These are phyloP conservation scores for Athelia sp. DNA, from an alignment of 1,284 basidiomycete species.

Conservation along the genomic window DNA sequence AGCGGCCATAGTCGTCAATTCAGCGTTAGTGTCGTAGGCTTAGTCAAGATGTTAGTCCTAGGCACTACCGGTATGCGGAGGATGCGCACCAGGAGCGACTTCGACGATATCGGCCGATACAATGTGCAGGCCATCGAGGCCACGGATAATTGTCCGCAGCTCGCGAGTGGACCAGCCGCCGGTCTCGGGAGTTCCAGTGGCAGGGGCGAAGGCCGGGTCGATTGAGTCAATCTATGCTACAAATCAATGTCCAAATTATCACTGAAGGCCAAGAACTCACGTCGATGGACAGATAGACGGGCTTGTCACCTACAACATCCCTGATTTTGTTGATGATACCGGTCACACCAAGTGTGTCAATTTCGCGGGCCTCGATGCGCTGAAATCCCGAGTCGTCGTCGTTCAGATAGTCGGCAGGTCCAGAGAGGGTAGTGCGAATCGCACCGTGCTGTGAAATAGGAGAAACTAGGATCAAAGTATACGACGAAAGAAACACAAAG, in stretches of 20 bases:
- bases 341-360: slow-evolving; percentile 66
- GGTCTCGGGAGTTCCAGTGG: slow-evolving; percentile 69
- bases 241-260: neutral
- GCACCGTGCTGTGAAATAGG: slow-evolving; percentile 63
- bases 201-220: slow-evolving; percentile 76
- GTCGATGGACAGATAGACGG: slow-evolving; percentile 73
- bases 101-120: slow-evolving; percentile 80
- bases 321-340: slow-evolving; percentile 71
- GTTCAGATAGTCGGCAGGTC: slow-evolving; percentile 65
- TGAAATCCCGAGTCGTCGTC: slow-evolving; percentile 66
- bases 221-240: slow-evolving; percentile 58
- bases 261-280: slow-evolving; percentile 29
- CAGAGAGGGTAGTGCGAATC: slow-evolving; percentile 70
- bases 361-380: slow-evolving; percentile 72
- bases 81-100: slow-evolving; percentile 52
- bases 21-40: slow-evolving; percentile 74
- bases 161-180: slow-evolving; percentile 77
- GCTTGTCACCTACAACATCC: slow-evolving; percentile 58
- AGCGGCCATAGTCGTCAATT: slow-evolving; percentile 74
- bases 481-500: slow-evolving; percentile 18
- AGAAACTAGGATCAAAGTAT: slow-evolving; percentile 68
- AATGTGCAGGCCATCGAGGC: slow-evolving; percentile 67
- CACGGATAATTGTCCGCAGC: slow-evolving; percentile 67
- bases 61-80: too few relatives aligned
- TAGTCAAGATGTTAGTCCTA: too few relatives aligned